phyloP scores from a whole-genome alignment of 164 flowering plant genomes.

The Umbilicus rupestris region DNA sequence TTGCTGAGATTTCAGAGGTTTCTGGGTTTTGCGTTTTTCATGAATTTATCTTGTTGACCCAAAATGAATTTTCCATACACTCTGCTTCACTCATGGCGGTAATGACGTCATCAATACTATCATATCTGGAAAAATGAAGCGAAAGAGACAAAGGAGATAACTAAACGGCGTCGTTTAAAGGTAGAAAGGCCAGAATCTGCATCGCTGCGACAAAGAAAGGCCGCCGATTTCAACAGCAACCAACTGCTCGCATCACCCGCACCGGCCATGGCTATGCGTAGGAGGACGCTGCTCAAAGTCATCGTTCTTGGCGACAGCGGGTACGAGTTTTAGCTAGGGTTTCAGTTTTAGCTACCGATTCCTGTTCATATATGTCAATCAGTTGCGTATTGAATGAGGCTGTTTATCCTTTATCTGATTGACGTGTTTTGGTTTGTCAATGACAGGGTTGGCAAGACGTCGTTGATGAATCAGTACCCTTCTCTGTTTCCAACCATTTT shows the following conservation, averaged over 20 bases:
- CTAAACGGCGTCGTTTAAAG: too few species aligned
- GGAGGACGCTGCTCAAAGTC: constrained; percentile 82
- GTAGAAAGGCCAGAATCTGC: too few species aligned
- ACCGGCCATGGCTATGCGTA: constrained; percentile 52
- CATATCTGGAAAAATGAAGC: background rate
- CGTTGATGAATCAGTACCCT: constrained; percentile 97
- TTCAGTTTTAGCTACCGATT: background rate
- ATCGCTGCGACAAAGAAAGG: background rate
- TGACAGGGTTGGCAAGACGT: constrained; percentile 87
- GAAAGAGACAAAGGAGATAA: background rate
- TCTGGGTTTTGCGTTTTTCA: background rate
- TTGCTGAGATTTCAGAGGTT: background rate
- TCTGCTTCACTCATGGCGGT: too few species aligned
- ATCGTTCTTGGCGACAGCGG: constrained; percentile 98
- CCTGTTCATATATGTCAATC: background rate
- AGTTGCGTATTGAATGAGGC: background rate
- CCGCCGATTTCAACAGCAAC: background rate
- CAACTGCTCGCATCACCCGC: background rate
- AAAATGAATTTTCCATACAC: too few species aligned
- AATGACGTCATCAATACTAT: too few species aligned
- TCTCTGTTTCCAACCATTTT: constrained; percentile 10
- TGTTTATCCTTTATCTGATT: background rate
- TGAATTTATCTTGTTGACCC: too few species aligned
- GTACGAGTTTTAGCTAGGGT: constrained; percentile 24
- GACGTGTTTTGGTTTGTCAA: background rate